Evolutionary conservation across 768 basidiomycete species (phyloP).

Genomic region (Tulasnella sp.): DNA sequence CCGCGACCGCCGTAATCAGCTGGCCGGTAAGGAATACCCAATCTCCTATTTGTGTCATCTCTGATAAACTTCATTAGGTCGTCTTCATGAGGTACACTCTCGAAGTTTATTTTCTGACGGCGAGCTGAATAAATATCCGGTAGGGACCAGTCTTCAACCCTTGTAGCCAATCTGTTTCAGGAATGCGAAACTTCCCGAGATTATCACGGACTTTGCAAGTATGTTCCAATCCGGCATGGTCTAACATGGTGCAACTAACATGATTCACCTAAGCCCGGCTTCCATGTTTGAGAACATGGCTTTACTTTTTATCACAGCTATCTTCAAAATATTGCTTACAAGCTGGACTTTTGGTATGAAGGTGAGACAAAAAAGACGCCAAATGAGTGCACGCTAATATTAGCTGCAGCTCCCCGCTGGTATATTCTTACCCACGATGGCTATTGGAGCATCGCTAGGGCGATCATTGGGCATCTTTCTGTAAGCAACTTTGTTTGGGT

Average conservation of each 20-base stretch:
- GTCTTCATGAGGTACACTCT: constrained; percentile 45
- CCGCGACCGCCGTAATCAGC: constrained; percentile 56
- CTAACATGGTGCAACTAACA: no score
- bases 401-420: constrained; percentile 52
- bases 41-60: not conserved
- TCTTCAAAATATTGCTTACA: constrained; percentile 47
- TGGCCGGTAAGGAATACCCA: constrained; percentile 36
- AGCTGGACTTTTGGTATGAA: constrained; percentile 74
- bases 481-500: constrained; percentile 28
- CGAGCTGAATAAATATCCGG: not conserved
- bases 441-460: constrained; percentile 59
- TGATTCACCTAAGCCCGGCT: constrained; percentile 34
- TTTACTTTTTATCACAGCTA: constrained; percentile 47
- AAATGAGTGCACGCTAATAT: not conserved
- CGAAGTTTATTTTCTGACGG: not conserved
- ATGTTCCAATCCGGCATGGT: constrained; percentile 22
- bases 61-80: constrained; percentile 30
- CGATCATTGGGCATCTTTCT: constrained; percentile 56
- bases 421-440: constrained; percentile 64
- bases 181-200: constrained; percentile 63
- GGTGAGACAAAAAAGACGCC: constrained; percentile 29
- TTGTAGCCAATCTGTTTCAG: constrained; percentile 71
- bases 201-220: constrained; percentile 75
- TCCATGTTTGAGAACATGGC: constrained; percentile 58
- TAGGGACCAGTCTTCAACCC: constrained; percentile 62